Conservation (phyloP, 2,329 filamentous ascomycete genomes). For the Colletotrichum graminicola region DNA sequence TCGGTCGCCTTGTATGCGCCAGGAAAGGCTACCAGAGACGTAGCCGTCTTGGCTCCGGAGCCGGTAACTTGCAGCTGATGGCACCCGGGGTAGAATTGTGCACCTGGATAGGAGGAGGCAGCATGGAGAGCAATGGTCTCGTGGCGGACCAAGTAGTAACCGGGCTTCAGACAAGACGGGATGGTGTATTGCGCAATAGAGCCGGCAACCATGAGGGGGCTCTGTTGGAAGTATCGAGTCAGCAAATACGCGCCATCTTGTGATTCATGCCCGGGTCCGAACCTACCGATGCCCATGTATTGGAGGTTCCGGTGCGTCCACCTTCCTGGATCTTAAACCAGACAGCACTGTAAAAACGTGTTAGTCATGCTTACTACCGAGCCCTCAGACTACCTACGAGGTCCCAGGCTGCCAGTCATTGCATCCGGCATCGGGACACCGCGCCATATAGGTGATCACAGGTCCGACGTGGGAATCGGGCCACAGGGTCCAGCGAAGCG, state of each 20-base stretch:
- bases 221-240: slow-evolving; percentile 45
- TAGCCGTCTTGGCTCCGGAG: slow-evolving; percentile 57
- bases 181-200: slow-evolving; percentile 64
- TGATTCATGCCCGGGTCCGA: too few relatives aligned
- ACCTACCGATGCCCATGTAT: slow-evolving; percentile 60
- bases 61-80: slow-evolving; percentile 68
- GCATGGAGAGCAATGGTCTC: slow-evolving; percentile 69
- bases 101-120: slow-evolving; percentile 62
- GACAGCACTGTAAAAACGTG: slow-evolving; percentile 53
- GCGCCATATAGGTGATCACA: slow-evolving; percentile 70
- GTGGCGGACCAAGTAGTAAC: slow-evolving; percentile 70
- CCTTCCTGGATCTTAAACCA: slow-evolving; percentile 68
- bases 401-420: slow-evolving; percentile 60
- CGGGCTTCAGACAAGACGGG: slow-evolving; percentile 63
- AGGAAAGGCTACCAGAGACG: slow-evolving; percentile 62
- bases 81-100: slow-evolving; percentile 70
- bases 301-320: slow-evolving; percentile 63
- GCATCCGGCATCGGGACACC: slow-evolving; percentile 66
- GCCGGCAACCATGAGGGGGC: slow-evolving; percentile 58
- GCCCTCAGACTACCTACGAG: slow-evolving; percentile 45
- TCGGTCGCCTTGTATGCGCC: slow-evolving; percentile 65
- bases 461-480: slow-evolving; percentile 65
- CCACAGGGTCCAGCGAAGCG: slow-evolving; percentile 67
- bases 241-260: not conserved
- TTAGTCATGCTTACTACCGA: slow-evolving; percentile 44